Evolutionary conservation across 2,329 filamentous ascomycete genomes (phyloP), one percentile per base, ranked within the genome.

Genomic region (Pleurostoma richardsiae): DNA sequence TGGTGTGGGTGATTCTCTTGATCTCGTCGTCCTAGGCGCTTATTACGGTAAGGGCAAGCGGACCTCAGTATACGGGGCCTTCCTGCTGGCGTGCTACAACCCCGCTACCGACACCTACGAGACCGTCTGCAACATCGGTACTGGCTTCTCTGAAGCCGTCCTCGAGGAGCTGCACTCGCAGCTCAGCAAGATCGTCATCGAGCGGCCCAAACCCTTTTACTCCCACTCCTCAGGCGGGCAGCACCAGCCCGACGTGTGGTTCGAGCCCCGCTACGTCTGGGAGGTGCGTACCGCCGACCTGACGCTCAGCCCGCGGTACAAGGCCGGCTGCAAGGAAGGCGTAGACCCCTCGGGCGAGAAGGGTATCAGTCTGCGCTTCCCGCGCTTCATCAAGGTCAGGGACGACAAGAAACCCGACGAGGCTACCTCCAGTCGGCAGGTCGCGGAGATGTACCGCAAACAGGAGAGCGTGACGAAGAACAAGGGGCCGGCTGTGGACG

Each of bases 161-260:
- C 85, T 99, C n/a, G 88, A 95, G 59, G 86, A 91, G 33, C 76
- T 97, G 10, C 83, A 97, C 71, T 74, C 79, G 28, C 76, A 85
- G 44, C 82, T 99, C 29, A 85, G 81, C 0, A 77, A 82, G 6
- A 82, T 90, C 43, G 83, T 86, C 55, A 99, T 99, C 56, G 90
- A 95, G 61, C 83, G 85, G 1, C 82, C 92, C 2, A 99, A 99
- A 62, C 94, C 94, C 0, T 99, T 96, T 66, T 99, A 97, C 68
- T 77, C 83, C 1, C 94, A 99, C 66, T 90, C 87, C 4, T 72
- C 77, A 0, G 89, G 88, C 43, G 83, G 83, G 43, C 92, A 95
- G 68, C 90, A 97, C 63, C 94, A 99, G 65, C 94, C 94, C 2
- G 94, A 99, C 64, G 90, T 99, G 36, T 99, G 94, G 94, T 94